Base-by-base conservation (phyloP, 805 yeast genomes). In the Clavispora carvajalis region DNA sequence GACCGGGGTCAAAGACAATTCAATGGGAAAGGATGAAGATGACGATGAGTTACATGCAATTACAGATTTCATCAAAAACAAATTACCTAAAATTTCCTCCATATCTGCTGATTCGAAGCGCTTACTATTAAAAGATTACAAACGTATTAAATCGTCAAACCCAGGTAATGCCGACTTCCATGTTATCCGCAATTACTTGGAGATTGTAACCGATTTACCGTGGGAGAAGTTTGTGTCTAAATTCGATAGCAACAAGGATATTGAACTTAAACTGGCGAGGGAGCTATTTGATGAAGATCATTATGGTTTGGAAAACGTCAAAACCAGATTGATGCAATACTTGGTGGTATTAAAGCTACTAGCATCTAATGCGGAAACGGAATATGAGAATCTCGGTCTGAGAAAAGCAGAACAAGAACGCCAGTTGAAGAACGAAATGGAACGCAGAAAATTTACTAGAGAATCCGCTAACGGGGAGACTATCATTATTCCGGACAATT, bases 311-410 rank as follows among this genome's bases (percentile, higher is more conserved):
- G 74, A 76, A 33, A 75, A 76, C 44, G 91, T 84, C 34, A 88
- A 88, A 59, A 80, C 74, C 48, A 69, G 96, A 36, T 70, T 88
- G 28, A 57, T 88, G 17, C 95, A 88, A 58, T 86, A 87, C 57
- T 65, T 88, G 22, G 88, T 93, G 4, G 89, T 88, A 5, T 62
- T 86, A 47, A 83, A 84, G 46, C 69, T 89, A 31, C 54, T 69
- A 45, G 73, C 70, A 2, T 54, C 61, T 13, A 65, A 64, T 44
- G 69, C 70, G 1, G 69, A 64, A 13, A 45, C 48, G 25, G 58
- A 57, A 42, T 44, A 37, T 22, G 26, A 26, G 25, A 38, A 36
- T 2, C 19, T 39, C 15, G 39, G 38, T 33, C 13, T 36, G 40
- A 41, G 33, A 25, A 47, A 46, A 17, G 39, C 41, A 2, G 41